phyloP scores from a whole-genome alignment of 2,329 filamentous ascomycete genomes.

The Fusarium sp. region DNA sequence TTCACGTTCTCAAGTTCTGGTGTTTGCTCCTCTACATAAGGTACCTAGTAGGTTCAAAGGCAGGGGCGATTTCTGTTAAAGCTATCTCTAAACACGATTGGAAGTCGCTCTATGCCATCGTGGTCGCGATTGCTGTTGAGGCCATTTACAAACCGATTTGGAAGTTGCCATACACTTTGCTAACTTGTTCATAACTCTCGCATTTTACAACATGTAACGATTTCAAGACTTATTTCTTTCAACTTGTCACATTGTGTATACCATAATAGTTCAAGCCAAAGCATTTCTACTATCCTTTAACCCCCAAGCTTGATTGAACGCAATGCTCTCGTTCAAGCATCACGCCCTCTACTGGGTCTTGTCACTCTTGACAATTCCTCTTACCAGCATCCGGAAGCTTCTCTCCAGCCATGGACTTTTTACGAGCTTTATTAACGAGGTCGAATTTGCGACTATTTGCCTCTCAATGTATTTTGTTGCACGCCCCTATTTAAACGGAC shows the following conservation, averaged over 20 bases:
- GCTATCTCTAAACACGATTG: not conserved
- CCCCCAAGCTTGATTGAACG: not conserved
- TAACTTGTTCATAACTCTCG: not conserved
- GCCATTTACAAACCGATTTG: not conserved
- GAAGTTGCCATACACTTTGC: slow-evolving; percentile 8
- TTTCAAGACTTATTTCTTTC: not conserved
- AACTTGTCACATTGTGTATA: not conserved
- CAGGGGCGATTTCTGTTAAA: not conserved
- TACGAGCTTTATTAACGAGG: not conserved
- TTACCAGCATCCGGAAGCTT: not conserved
- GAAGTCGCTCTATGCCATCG: not conserved
- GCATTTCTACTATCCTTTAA: not conserved
- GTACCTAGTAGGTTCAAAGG: not conserved
- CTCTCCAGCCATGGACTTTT: slow-evolving; percentile 3
- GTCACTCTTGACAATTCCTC: slow-evolving; percentile 21
- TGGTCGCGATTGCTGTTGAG: slow-evolving; percentile 5
- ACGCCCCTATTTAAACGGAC: not conserved
- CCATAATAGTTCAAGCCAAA: not conserved
- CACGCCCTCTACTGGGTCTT: slow-evolving; percentile 37
- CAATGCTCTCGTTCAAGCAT: slow-evolving; percentile 34
- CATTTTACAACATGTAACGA: not conserved
- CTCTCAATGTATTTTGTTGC: slow-evolving; percentile 19
- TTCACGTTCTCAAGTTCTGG: not conserved
- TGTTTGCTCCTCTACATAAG: not conserved
- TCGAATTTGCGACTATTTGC: not conserved